Percentiles rank a stretch among this genome's conserved stretches.
Evolutionary conservation across 2,329 filamentous ascomycete genomes (phyloP).

Genomic region (Sporothrix curviconia): DNA sequence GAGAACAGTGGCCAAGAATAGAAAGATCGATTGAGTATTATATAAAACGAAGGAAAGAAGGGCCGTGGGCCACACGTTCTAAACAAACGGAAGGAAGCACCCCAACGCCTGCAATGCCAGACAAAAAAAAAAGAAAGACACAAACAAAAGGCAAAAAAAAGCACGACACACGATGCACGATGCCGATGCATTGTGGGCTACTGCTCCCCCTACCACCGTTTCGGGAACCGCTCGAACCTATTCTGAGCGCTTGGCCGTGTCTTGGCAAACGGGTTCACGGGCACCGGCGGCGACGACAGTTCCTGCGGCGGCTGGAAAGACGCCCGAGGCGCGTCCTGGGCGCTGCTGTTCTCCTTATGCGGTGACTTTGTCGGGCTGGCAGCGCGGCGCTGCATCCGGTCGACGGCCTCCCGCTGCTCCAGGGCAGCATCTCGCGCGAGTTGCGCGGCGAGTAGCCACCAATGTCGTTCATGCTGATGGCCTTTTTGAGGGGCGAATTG

Average conservation of each 20-base stretch:
- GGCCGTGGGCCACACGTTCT: no score
- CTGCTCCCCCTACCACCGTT: conserved; percentile 22
- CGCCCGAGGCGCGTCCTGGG: not conserved
- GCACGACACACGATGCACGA: no score
- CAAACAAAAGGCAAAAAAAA: not conserved
- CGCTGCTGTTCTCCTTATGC: conserved; percentile 26
- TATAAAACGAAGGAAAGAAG: no score
- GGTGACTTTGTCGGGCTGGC: conserved; percentile 22
- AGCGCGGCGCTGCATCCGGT: conserved; percentile 34
- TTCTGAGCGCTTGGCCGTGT: conserved; percentile 30
- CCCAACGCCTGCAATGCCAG: conserved; percentile 6
- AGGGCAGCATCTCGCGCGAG: conserved; percentile 53
- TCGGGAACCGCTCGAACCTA: conserved; percentile 38
- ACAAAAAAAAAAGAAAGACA: not conserved
- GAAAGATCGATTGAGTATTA: no score
- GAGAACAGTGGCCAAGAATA: no score
- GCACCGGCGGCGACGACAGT: conserved; percentile 17
- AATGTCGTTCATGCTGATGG: conserved; percentile 56
- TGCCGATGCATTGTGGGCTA: no score
- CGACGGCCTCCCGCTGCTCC: conserved; percentile 40
- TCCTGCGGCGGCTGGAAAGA: conserved; percentile 1
- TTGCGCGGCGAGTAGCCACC: conserved; percentile 48
- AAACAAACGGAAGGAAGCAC: not conserved
- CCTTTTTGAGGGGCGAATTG: conserved; percentile 77
- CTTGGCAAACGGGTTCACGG: conserved; percentile 34